These are phyloP conservation scores for Paecilomyces sp. DNA, from an alignment of 2,329 filamentous ascomycete genomes.

Conservation along the genomic window DNA sequence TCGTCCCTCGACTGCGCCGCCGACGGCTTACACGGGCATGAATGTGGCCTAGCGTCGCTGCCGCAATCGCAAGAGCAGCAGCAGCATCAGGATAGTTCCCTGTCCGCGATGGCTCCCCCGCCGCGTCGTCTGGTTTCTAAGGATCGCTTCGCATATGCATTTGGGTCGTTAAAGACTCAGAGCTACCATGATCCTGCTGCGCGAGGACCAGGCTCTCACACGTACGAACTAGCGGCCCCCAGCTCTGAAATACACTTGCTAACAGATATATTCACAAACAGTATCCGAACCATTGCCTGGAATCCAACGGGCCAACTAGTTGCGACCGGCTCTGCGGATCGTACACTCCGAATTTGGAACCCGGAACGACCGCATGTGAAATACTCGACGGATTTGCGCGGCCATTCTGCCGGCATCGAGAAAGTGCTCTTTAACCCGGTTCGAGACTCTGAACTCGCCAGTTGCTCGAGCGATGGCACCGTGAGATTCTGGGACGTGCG, in stretches of 20 bases:
- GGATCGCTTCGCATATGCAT: conserved; percentile 60
- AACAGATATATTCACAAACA: conserved; percentile 26
- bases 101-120: conserved; percentile 29
- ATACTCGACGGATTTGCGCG: conserved; percentile 43
- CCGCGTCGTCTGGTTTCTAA: conserved; percentile 47
- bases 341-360: conserved; percentile 90
- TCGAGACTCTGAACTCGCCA: conserved; percentile 43
- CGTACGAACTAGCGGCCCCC: conserved; percentile 35
- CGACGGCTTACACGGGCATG: conserved; percentile 16
- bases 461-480: conserved; percentile 43
- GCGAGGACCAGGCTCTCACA: conserved; percentile 49
- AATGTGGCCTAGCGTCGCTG: conserved; percentile 8
- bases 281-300: conserved; percentile 77
- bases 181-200: conserved; percentile 59
- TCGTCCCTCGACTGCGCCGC: conserved; percentile 4
- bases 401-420: conserved; percentile 41
- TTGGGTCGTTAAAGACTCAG: conserved; percentile 62
- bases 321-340: conserved; percentile 82
- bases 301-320: conserved; percentile 77
- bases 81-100: conserved; percentile 5
- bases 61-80: conserved; percentile 10
- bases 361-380: conserved; percentile 40
- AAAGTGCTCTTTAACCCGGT: conserved; percentile 44
- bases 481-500: conserved; percentile 46
- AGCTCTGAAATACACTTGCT: conserved; percentile 11